These are phyloP conservation scores for Takashimella koratensis DNA, from an alignment of 1,284 basidiomycete species.

Conservation along the genomic window DNA sequence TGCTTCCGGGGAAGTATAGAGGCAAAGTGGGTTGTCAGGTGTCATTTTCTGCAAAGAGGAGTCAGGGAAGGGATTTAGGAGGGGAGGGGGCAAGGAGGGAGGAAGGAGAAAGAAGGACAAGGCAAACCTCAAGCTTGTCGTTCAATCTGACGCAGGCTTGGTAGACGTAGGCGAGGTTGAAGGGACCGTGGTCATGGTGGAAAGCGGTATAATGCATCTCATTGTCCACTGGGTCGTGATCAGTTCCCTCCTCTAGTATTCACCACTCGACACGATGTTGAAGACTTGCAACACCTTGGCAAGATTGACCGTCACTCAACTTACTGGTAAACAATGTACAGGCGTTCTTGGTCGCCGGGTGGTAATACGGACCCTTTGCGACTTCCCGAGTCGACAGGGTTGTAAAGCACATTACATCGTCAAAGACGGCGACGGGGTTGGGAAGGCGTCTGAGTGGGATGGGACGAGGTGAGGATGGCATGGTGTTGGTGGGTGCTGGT, in stretches of 20 bases:
- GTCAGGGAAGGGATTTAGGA: too few relatives aligned
- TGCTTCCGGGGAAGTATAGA: conserved; percentile 84
- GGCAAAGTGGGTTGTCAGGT: conserved; percentile 57
- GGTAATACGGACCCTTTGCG: conserved; percentile 23
- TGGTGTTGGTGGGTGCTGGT: too few relatives aligned
- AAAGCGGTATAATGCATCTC: conserved; percentile 90
- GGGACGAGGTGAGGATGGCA: background rate
- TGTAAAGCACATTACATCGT: conserved; percentile 40
- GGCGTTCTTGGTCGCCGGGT: conserved; percentile 28
- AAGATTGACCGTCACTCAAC: conserved; percentile 9
- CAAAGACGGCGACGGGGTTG: conserved; percentile 35
- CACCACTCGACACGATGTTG: conserved; percentile 57
- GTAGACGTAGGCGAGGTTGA: conserved; percentile 88
- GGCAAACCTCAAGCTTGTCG: conserved; percentile 71
- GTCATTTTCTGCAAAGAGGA: background rate
- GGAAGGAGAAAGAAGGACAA: too few relatives aligned
- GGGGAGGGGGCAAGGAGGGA: too few relatives aligned
- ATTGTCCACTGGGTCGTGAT: conserved; percentile 56
- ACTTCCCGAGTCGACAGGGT: conserved; percentile 31
- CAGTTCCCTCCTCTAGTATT: conserved; percentile 1
- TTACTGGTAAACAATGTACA: conserved; percentile 39
- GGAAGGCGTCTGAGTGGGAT: conserved; percentile 19
- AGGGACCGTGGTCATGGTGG: conserved; percentile 90
- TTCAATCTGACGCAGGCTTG: conserved; percentile 91
- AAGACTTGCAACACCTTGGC: too few relatives aligned